phyloP scores from a whole-genome alignment of 108 stramenopile species.

The Parietichytrium sp. region DNA sequence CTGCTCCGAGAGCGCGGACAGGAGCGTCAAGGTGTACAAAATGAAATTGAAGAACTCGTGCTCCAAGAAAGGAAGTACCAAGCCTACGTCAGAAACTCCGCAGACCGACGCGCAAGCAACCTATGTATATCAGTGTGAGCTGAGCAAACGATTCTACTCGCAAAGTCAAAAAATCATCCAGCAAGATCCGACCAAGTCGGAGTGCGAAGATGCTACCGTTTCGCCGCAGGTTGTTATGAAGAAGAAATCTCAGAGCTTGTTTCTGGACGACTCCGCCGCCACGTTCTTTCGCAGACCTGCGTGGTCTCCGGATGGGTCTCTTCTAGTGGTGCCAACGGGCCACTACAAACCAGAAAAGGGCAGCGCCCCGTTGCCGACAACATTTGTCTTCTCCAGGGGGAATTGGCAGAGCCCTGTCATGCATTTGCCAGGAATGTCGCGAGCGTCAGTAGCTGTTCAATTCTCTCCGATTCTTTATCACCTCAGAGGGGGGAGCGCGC shows the following conservation, averaged over 20 bases:
- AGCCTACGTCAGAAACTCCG: no score
- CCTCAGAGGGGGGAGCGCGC: constrained; percentile 34
- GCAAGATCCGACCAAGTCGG: no score
- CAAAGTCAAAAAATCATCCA: no score
- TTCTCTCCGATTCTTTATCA: constrained; percentile 55
- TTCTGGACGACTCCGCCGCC: constrained; percentile 54
- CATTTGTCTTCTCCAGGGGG: constrained; percentile 49
- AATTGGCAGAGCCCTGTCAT: constrained; percentile 46
- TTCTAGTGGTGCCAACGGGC: constrained; percentile 59
- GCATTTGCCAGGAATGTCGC: constrained; percentile 48
- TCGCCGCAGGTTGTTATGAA: no score
- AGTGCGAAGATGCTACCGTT: no score
- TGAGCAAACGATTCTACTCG: no score
- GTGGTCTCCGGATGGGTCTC: constrained; percentile 62
- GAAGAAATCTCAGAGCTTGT: no score
- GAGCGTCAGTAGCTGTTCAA: constrained; percentile 59
- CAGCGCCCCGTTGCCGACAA: constrained; percentile 40
- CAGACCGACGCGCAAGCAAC: no score
- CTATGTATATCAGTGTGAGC: no score
- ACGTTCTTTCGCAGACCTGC: constrained; percentile 60
- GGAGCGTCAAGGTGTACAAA: not conserved
- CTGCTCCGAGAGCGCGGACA: not conserved
- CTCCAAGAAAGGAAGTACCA: no score
- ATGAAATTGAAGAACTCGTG: no score
- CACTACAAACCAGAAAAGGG: constrained; percentile 37